Percentiles rank a stretch among this genome's conserved stretches.
Evolutionary conservation across 2,329 filamentous ascomycete genomes (phyloP).

Genomic region (Microascus cirrosus): DNA sequence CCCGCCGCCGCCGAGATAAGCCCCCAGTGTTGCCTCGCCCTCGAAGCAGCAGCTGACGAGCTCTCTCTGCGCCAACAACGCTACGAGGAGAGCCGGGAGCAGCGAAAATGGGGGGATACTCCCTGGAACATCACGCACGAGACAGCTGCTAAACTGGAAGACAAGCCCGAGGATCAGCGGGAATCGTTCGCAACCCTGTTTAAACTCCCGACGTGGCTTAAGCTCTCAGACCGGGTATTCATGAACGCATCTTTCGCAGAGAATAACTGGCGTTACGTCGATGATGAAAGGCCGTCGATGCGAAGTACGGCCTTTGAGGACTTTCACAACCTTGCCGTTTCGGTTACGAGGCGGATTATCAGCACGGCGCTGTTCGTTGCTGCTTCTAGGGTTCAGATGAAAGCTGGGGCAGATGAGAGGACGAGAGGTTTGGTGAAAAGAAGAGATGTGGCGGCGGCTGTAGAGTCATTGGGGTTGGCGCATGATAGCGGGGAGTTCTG

Average conservation of each 20-base stretch:
- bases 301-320: conserved; percentile 67
- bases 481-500: conserved; percentile 29
- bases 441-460: conserved; percentile 38
- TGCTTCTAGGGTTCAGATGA: conserved; percentile 54
- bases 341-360: conserved; percentile 59
- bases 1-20: conserved; percentile 66
- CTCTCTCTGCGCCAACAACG: conserved; percentile 53
- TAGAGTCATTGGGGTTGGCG: conserved; percentile 31
- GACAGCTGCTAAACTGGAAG: conserved; percentile 19
- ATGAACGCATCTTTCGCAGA: conserved; percentile 58
- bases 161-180: conserved; percentile 11
- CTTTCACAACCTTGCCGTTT: conserved; percentile 57
- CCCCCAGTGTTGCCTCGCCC: conserved; percentile 47
- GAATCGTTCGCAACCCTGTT: conserved; percentile 47
- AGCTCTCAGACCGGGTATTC: conserved; percentile 55
- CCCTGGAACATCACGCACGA: conserved; percentile 50
- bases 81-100: conserved; percentile 49
- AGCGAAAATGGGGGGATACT: conserved; percentile 44
- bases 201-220: conserved; percentile 46
- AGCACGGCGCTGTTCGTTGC: conserved; percentile 59
- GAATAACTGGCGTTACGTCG: conserved; percentile 56
- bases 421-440: conserved; percentile 22
- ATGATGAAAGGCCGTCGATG: conserved; percentile 55
- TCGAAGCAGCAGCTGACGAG: conserved; percentile 59
- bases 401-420: conserved; percentile 16